These are phyloP conservation scores for Exophiala aquamarina DNA, from an alignment of 2,329 filamentous ascomycete genomes.

Conservation along the genomic window DNA sequence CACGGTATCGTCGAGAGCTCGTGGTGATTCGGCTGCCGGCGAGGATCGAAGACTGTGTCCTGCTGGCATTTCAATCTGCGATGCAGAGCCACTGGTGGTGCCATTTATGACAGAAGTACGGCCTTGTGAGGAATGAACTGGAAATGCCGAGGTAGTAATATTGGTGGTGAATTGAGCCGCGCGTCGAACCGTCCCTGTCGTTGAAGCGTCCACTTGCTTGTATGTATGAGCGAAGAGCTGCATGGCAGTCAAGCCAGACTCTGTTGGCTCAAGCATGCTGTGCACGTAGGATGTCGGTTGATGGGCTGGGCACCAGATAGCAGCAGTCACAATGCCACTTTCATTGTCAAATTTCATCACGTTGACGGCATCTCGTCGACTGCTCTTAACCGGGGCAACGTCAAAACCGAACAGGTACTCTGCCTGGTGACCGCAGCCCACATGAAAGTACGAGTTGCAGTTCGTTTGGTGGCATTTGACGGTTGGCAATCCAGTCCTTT, in stretches of 20 bases:
- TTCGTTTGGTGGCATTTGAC: constrained; percentile 69
- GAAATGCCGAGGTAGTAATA: constrained; percentile 33
- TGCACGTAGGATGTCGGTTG: constrained; percentile 63
- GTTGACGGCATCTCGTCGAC: constrained; percentile 75
- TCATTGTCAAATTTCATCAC: constrained; percentile 80
- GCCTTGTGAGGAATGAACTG: constrained; percentile 44
- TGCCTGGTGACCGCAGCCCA: constrained; percentile 83
- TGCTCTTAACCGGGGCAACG: constrained; percentile 83
- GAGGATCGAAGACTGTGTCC: constrained; percentile 29
- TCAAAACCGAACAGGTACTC: constrained; percentile 88
- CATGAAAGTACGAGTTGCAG: constrained; percentile 65
- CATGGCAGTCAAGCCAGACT: constrained; percentile 72
- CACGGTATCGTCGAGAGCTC: constrained; percentile 13
- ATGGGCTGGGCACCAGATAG: constrained; percentile 91
- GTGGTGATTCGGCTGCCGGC: constrained; percentile 19
- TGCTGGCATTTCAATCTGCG: constrained; percentile 17
- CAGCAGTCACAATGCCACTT: constrained; percentile 78
- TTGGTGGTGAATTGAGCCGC: constrained; percentile 65
- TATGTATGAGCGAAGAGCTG: constrained; percentile 85
- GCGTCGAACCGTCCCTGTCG: constrained; percentile 91
- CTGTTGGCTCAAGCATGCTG: constrained; percentile 72
- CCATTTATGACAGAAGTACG: constrained; percentile 57
- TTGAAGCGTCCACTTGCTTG: constrained; percentile 87
- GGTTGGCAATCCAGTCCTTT: constrained; percentile 68
- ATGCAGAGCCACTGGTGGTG: constrained; percentile 15